Percentiles rank a stretch among this genome's conserved stretches.
Conservation (phyloP, 2,329 filamentous ascomycete species). For the Curvularia sp. region DNA sequence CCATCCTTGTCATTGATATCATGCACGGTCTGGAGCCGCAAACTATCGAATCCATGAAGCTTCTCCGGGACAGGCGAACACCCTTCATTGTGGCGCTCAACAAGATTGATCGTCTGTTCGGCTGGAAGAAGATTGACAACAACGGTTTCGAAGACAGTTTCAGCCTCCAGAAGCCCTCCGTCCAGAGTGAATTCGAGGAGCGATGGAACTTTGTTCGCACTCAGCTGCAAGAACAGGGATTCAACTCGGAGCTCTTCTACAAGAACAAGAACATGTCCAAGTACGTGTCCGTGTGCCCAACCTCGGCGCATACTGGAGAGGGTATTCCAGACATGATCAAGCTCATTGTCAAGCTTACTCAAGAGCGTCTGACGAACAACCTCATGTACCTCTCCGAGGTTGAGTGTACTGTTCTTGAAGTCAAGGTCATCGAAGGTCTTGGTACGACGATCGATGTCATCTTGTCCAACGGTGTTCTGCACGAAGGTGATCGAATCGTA, state of each 20-base stretch:
- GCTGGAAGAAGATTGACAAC: slow-evolving; percentile 98
- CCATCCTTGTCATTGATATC: slow-evolving; percentile 98
- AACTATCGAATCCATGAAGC: slow-evolving; percentile 94
- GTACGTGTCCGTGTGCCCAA: slow-evolving; percentile 94
- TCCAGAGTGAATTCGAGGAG: slow-evolving; percentile 93
- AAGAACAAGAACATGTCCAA: slow-evolving; percentile 98
- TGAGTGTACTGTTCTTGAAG: slow-evolving; percentile 95
- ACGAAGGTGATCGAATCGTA: slow-evolving; percentile 93
- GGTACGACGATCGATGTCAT: slow-evolving; percentile 99
- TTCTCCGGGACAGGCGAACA: slow-evolving; percentile 91
- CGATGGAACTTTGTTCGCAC: slow-evolving; percentile 90
- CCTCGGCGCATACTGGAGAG: slow-evolving; percentile 97
- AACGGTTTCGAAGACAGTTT: slow-evolving; percentile 97
- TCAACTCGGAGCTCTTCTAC: slow-evolving; percentile 96
- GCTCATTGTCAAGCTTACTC: slow-evolving; percentile 87
- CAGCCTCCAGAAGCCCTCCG: slow-evolving; percentile 86
- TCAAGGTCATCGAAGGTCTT: slow-evolving; percentile 98
- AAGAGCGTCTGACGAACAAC: slow-evolving; percentile 95
- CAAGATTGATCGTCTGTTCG: slow-evolving; percentile 99
- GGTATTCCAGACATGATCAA: slow-evolving; percentile 99
- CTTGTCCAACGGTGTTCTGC: slow-evolving; percentile 91
- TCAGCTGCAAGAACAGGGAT: slow-evolving; percentile 93
- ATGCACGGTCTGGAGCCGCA: slow-evolving; percentile 99
- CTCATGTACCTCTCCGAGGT: slow-evolving; percentile 99
- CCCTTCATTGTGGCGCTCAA: slow-evolving; percentile 98